These are phyloP conservation scores for Cercospora sp. DNA, from an alignment of 2,329 filamentous ascomycete species.

Conservation along the genomic window DNA sequence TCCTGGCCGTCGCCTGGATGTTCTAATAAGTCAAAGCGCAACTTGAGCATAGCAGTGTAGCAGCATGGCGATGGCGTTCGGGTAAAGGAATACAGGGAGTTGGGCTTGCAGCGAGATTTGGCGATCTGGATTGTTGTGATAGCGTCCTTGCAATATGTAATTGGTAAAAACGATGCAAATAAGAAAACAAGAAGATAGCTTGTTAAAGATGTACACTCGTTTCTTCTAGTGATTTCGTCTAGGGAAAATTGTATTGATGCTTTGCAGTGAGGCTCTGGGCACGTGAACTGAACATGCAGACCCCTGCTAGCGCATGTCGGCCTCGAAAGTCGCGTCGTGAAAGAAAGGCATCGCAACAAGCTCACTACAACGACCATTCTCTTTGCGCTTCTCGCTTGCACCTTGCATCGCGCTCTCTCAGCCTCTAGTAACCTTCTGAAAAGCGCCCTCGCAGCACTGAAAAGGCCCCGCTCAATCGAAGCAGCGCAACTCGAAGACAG, in stretches of 20 bases:
- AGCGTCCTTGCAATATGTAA: background rate
- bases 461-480: background rate
- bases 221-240: no score
- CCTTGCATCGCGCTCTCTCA: background rate
- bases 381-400: background rate
- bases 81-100: background rate
- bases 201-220: background rate
- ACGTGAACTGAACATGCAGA: background rate
- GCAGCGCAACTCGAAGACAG: background rate
- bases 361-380: background rate
- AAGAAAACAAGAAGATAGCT: background rate
- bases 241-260: background rate
- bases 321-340: conserved; percentile 7
- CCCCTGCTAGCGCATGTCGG: background rate
- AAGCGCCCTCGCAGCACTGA: background rate
- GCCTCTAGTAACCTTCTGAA: background rate
- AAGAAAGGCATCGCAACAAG: background rate
- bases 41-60: background rate
- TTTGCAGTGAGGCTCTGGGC: background rate
- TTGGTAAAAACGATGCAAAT: background rate
- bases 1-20: background rate
- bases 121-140: background rate
- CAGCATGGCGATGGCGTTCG: background rate
- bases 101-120: background rate
- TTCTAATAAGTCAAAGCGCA: background rate